Base-by-base conservation (phyloP, 805 yeast species). In the Wickerhamomyces alni region DNA sequence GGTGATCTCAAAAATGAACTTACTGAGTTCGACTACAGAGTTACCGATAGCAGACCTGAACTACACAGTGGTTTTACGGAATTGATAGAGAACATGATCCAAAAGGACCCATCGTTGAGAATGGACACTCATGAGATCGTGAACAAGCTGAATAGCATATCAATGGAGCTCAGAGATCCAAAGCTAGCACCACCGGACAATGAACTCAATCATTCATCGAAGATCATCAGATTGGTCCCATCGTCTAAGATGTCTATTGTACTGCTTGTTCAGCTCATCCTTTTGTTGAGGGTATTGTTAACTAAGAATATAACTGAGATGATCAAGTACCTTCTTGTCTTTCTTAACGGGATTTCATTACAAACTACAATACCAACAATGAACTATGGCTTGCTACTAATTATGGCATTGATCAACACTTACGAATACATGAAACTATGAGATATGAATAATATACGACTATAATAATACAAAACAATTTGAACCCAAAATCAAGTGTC, bases 91-190 rank as follows among this genome's bases (percentile, higher is more conserved):
- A 55, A 45, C 6, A 56, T 74, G 53, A 56, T 76, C 2, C 52
- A 62, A 17, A 42, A 51, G 4, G 47, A 65, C 15, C 67, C 72
- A 0, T 44, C 38, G 0, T 41, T 48, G 8, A 66, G 87, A 37
- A 73, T 77, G 8, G 48, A 61, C 5, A 69, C 77, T 1, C 60
- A 55, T 0, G 66, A 67, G 17, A 58, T 75, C 0, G 52, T 70
- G 11, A 40, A 42, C 5, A 41, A 43, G 8, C 40, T 72, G 34
- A 56, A 57, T n/a, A 31, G 19, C 5, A 40, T 52, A n/a, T 37
- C 40, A 25, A 27, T n/a, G 13, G 17, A n/a, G 13, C 21, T 19
- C 16, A 33, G 30, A 9, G 24, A 21, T 21, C 24, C 24, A 6
- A 17, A 25, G 16, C 27, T 17, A 3, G 15, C 17, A 13, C 18